Percentiles rank a stretch among this genome's conserved stretches.
These are phyloP conservation scores for Mucuna pruriens DNA, from an alignment of 306 rosid genomes.

Conservation along the genomic window DNA sequence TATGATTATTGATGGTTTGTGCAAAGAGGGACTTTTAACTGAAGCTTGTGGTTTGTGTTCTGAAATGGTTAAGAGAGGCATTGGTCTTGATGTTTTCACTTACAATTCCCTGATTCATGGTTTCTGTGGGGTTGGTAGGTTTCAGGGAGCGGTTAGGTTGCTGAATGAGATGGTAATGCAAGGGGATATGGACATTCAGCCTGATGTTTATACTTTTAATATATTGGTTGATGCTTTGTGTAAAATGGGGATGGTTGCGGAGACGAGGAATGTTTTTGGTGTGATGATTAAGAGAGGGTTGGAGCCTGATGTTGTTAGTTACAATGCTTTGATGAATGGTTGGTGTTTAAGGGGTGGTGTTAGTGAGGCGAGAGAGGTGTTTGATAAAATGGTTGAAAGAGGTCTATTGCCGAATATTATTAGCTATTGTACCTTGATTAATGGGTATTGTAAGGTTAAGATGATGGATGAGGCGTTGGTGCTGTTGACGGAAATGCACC, in stretches of 20 bases:
- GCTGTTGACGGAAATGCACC: conserved; percentile 38
- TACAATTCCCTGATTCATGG: conserved; percentile 46
- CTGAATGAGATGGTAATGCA: conserved; percentile 36
- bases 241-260: conserved; percentile 35
- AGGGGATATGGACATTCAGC: background rate
- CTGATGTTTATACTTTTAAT: conserved; percentile 47
- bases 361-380: conserved; percentile 26
- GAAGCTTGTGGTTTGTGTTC: conserved; percentile 44
- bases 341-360: conserved; percentile 28
- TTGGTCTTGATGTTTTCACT: conserved; percentile 34
- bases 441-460: conserved; percentile 40
- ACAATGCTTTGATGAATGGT: conserved; percentile 48
- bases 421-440: conserved; percentile 47
- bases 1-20: conserved; percentile 41
- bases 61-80: conserved; percentile 37
- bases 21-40: conserved; percentile 39
- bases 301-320: conserved; percentile 40
- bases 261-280: conserved; percentile 38
- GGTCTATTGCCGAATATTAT: background rate
- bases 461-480: conserved; percentile 44
- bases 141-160: conserved; percentile 36
- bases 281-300: conserved; percentile 39
- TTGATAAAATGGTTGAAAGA: conserved; percentile 39
- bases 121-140: conserved; percentile 33
- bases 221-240: conserved; percentile 44